A percentile compares a stretch with the other conserved stretches of the same genome.
These are phyloP conservation scores for Evansstolkia leycettana DNA, from an alignment of 495 filamentous ascomycete species.

Conservation along the genomic window DNA sequence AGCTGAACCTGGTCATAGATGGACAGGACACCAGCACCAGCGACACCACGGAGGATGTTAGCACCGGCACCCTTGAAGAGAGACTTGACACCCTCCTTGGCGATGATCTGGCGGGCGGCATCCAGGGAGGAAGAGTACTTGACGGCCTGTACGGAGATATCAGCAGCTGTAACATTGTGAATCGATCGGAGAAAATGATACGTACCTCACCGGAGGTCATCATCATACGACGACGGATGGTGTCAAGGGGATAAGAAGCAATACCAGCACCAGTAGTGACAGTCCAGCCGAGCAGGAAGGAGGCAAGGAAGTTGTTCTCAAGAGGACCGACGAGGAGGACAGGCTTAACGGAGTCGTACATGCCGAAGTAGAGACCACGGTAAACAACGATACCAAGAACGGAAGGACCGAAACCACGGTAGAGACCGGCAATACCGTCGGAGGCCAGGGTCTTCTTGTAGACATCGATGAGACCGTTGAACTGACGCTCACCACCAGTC, in stretches of 20 bases:
- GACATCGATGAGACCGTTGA: slow-evolving; percentile 98
- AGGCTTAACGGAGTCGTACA: slow-evolving; percentile 99
- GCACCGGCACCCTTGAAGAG: slow-evolving; percentile 99
- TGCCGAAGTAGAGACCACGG: slow-evolving; percentile 99
- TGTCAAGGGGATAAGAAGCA: slow-evolving; percentile 98
- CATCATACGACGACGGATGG: slow-evolving; percentile 99
- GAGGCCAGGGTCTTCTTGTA: slow-evolving; percentile 99
- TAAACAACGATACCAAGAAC: slow-evolving; percentile 98
- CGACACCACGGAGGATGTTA: slow-evolving; percentile 99
- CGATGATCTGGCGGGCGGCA: slow-evolving; percentile 89
- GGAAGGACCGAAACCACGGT: slow-evolving; percentile 99
- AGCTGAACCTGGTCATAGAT: slow-evolving; percentile 99
- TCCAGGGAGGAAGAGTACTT: slow-evolving; percentile 96
- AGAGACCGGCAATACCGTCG: slow-evolving; percentile 97
- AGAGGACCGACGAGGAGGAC: slow-evolving; percentile 85
- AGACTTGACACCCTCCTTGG: slow-evolving; percentile 90
- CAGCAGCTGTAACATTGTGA: not conserved
- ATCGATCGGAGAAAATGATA: slow-evolving; percentile 7
- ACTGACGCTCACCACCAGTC: slow-evolving; percentile 88
- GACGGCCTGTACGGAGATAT: slow-evolving; percentile 57
- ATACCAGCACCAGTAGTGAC: slow-evolving; percentile 99
- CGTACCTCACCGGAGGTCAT: slow-evolving; percentile 82
- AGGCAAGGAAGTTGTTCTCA: slow-evolving; percentile 97
- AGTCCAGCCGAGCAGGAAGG: slow-evolving; percentile 95
- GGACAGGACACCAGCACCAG: slow-evolving; percentile 99